A percentile compares a stretch with the other conserved stretches of the same genome.
Conservation (phyloP, 176 grass and related monocot species). For the Oryza glaberrima region DNA sequence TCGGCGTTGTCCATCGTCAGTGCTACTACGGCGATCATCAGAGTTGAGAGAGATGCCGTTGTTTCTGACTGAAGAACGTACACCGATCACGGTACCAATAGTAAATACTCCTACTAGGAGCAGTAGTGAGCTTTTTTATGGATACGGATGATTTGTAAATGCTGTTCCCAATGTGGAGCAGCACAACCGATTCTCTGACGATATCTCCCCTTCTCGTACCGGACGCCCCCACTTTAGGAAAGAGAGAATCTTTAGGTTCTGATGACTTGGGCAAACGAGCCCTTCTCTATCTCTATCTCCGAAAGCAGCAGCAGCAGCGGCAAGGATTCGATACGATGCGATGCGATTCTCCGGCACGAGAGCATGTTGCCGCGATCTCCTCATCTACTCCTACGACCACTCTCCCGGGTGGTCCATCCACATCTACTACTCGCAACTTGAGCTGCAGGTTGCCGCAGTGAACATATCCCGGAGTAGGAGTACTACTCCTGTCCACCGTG, state of each 20-base stretch:
- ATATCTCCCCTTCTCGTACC: conserved; percentile 34
- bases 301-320: background rate
- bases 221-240: conserved; percentile 17
- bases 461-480: background rate
- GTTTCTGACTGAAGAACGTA: no score
- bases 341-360: conserved; percentile 32
- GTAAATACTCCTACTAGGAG: no score
- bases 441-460: background rate
- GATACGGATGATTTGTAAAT: background rate
- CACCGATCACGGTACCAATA: no score
- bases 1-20: no score
- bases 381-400: background rate
- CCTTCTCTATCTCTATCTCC: background rate
- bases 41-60: no score
- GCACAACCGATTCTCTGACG: background rate
- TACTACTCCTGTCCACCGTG: background rate
- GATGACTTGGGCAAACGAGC: background rate
- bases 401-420: background rate
- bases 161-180: background rate
- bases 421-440: background rate
- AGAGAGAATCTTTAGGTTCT: conserved; percentile 24
- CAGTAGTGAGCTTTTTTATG: background rate
- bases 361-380: conserved; percentile 14
- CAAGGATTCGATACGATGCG: conserved; percentile 38
- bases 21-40: no score